phyloP scores from a whole-genome alignment of 2,329 filamentous ascomycete genomes.

The Lasiodiplodia sp. region DNA sequence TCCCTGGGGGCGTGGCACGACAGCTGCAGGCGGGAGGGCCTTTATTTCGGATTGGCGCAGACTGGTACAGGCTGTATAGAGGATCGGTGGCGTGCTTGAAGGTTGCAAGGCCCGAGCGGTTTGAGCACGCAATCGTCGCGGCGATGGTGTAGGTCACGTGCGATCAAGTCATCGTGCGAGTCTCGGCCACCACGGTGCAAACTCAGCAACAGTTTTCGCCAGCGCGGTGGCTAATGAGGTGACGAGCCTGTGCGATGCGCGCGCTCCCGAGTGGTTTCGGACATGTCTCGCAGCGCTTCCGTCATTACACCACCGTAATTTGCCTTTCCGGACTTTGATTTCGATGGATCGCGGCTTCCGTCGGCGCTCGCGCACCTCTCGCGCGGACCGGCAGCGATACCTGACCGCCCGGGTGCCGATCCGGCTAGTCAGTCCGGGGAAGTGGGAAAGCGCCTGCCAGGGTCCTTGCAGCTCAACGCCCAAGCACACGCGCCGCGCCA shows the following conservation, averaged over 20 bases:
- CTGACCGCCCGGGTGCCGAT: slow-evolving; percentile 16
- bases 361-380: background rate
- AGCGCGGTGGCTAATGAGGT: slow-evolving; percentile 13
- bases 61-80: slow-evolving; percentile 4
- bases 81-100: slow-evolving; percentile 22
- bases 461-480: slow-evolving; percentile 21
- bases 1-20: slow-evolving; percentile 16
- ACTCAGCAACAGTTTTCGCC: background rate
- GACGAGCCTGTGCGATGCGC: slow-evolving; percentile 7
- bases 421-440: slow-evolving; percentile 17
- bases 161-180: slow-evolving; percentile 8
- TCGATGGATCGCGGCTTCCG: background rate
- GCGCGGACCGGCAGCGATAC: background rate
- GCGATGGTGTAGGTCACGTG: slow-evolving; percentile 14
- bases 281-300: slow-evolving; percentile 1
- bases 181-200: slow-evolving; percentile 10
- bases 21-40: slow-evolving; percentile 19
- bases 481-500: slow-evolving; percentile 10
- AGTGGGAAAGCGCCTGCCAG: slow-evolving; percentile 1
- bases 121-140: slow-evolving; percentile 21
- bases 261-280: slow-evolving; percentile 5
- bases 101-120: slow-evolving; percentile 15
- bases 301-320: background rate
- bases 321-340: background rate
- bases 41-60: slow-evolving; percentile 20